Evolutionary conservation across 257 asterid genomes (phyloP).

Genomic region (Nicotiana undulata): DNA sequence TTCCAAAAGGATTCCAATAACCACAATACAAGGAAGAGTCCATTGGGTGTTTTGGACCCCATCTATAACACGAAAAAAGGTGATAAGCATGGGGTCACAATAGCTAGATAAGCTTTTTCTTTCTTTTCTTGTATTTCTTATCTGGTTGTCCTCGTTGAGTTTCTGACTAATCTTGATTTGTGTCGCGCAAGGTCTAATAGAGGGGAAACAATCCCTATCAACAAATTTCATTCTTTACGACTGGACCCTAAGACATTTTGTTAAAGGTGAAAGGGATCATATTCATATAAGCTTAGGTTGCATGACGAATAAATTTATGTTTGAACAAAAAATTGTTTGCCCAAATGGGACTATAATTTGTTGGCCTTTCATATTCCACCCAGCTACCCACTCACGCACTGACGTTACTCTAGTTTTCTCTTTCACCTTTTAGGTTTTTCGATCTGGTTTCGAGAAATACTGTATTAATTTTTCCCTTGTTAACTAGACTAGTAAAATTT

Average conservation of each 20-base stretch:
- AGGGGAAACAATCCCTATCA: no score
- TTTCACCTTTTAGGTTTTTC: not conserved
- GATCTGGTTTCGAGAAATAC: no score
- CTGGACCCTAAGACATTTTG: no score
- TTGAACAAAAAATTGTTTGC: not conserved
- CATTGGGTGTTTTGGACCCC: not conserved
- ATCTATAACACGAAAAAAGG: not conserved
- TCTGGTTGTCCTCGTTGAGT: fast-evolving
- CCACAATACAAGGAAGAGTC: not conserved
- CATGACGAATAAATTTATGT: not conserved
- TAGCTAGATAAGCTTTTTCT: not conserved
- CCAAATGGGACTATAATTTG: conserved; percentile 1
- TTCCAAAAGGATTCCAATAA: not conserved
- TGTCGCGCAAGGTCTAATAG: no score
- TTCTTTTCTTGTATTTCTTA: no score
- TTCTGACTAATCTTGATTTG: no score
- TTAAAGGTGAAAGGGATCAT: no score
- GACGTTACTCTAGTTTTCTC: not conserved
- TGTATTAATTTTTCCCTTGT: no score
- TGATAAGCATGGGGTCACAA: not conserved
- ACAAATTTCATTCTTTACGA: no score
- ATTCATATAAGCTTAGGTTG: not conserved
- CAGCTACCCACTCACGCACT: not conserved
- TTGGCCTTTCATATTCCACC: conserved; percentile 2
- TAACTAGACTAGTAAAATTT: no score